Evolutionary conservation across 306 rosid genomes (phyloP), one percentile per base, ranked within the genome.

Genomic region (Chamaecrista fasciculata): DNA sequence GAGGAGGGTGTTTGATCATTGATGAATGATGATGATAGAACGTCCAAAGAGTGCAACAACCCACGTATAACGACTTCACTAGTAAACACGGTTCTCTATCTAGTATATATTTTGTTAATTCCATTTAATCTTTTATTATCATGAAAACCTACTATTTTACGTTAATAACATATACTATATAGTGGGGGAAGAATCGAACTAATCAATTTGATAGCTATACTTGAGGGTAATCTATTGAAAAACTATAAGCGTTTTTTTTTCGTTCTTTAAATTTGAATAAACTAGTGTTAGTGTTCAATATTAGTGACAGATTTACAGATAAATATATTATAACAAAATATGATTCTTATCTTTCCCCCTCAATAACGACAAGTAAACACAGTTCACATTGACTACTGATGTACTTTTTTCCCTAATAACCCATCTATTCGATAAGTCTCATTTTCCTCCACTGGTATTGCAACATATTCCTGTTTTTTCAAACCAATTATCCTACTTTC

Each of bases 1-100:
- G 50, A 55, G 50, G 70, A 63, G 5, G 12, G 20, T 42, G 68
- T 50, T 75, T 66, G 78, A 31, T 56, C 37, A 55, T 75, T 66
- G 78, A 31, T 56, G 61, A 55, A 67, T 58, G 55, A 6, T 43
- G 59, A 16, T 40, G 20, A 28, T 36, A 3, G 64, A 55, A 37
- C 25, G 49, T 18, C 25, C 16, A 31, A 3, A 29, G 36, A 66
- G 12, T 20, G 58, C 65, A 25, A 18, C 37, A 24, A 33, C 42
- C 37, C 49, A 51, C n/a, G 63, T 19, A 6, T n/a, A 21, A 3
- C 10, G 5, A 8, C 14, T 15, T 10, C 44, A 39, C 12, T 39
- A 8, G 11, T 9, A 2, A 39, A 39, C 15, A n/a, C 19, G 28
- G 14, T n/a, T 58, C 63, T 31, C 63, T 31, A 7, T 3, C 6